phyloP scores from a whole-genome alignment of 306 rosid genomes.

The Carpinus fangiana region DNA sequence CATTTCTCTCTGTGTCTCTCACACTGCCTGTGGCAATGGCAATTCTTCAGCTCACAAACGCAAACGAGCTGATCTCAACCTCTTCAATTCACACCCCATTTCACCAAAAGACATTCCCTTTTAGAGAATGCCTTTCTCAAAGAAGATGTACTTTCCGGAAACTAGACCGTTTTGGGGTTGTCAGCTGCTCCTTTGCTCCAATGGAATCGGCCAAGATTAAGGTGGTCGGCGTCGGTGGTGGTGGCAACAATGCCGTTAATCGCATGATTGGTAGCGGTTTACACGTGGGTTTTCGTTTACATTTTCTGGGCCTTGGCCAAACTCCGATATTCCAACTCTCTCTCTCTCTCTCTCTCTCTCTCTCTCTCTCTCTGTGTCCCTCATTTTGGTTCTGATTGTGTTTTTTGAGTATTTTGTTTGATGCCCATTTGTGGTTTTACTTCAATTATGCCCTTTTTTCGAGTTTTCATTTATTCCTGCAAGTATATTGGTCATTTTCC shows the following conservation, averaged over 20 bases:
- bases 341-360: background rate
- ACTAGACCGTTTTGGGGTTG: slow-evolving; percentile 33
- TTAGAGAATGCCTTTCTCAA: slow-evolving; percentile 28
- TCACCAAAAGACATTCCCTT: slow-evolving; percentile 32
- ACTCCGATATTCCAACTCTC: background rate
- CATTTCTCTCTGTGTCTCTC: background rate
- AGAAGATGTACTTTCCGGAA: slow-evolving; percentile 23
- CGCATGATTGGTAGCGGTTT: slow-evolving; percentile 96
- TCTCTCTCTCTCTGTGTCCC: background rate
- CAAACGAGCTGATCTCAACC: slow-evolving; percentile 48
- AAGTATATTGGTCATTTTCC: background rate
- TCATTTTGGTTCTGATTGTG: background rate
- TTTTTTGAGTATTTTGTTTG: slow-evolving; percentile 5
- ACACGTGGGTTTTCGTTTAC: slow-evolving; percentile 46
- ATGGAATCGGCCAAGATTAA: slow-evolving; percentile 82
- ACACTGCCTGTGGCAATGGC: slow-evolving; percentile 35
- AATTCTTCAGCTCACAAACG: slow-evolving; percentile 44
- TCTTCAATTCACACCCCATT: slow-evolving; percentile 38
- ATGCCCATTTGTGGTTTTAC: slow-evolving; percentile 14
- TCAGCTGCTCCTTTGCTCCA: slow-evolving; percentile 56
- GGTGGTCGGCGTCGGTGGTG: slow-evolving; percentile 94
- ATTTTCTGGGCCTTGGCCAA: slow-evolving; percentile 1
- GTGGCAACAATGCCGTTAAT: slow-evolving; percentile 93
- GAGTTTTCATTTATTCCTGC: background rate
- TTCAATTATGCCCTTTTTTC: background rate